phyloP scores from a whole-genome alignment of 805 yeast species.

The Hanseniaspora lindneri region DNA sequence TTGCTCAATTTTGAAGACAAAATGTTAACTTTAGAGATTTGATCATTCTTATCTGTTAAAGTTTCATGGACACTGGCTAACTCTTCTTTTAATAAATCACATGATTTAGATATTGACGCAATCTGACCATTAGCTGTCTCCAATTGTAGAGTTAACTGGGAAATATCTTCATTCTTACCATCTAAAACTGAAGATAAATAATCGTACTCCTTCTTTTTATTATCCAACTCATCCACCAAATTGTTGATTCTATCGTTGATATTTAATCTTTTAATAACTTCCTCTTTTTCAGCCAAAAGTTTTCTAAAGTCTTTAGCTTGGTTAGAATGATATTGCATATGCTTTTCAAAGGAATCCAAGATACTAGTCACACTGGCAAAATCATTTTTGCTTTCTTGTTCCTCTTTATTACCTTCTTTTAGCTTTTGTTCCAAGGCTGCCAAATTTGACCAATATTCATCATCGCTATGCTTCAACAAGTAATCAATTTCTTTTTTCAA shows the following conservation, averaged over 20 bases:
- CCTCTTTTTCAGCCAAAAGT: conserved; percentile 11
- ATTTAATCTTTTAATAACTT: conserved; percentile 18
- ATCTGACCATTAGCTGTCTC: background rate
- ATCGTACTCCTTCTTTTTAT: conserved; percentile 9
- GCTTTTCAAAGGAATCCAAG: conserved; percentile 10
- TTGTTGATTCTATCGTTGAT: conserved; percentile 7
- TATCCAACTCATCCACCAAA: conserved; percentile 8
- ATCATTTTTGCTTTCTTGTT: background rate
- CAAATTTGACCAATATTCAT: conserved; percentile 13
- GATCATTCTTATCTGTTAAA: background rate
- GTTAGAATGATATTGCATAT: conserved; percentile 8
- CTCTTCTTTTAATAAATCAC: background rate
- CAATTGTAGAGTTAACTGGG: background rate
- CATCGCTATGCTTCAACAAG: conserved; percentile 11
- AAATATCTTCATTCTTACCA: background rate
- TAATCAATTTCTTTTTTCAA: conserved; percentile 14
- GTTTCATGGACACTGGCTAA: background rate
- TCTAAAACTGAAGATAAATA: background rate
- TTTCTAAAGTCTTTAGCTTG: conserved; percentile 11
- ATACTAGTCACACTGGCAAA: conserved; percentile 2
- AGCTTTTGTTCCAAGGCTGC: conserved; percentile 6
- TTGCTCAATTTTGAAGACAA: background rate
- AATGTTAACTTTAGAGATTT: background rate
- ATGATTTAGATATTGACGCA: background rate
- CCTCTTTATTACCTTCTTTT: background rate